Base-by-base conservation (phyloP, 331 rosid species). In the Malus hybrid region DNA sequence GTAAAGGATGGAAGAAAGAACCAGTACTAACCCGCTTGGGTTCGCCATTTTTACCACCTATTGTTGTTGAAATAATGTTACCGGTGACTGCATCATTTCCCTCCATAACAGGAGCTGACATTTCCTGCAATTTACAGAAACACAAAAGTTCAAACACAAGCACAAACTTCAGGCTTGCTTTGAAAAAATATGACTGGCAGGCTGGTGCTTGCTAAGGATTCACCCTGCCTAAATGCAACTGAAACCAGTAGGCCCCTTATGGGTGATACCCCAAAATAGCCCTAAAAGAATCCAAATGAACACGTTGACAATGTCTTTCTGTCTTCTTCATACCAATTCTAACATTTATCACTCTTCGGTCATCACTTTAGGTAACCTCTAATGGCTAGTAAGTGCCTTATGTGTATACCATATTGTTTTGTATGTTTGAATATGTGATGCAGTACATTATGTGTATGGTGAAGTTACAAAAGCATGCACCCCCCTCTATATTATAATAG, bases 1-100 rank as follows among this genome's bases (percentile, higher is more conserved):
- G 55, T 55, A 39, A 69, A 31, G 7, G 10, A 65, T 60, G 39
- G 70, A 70, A 67, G 39, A 75, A 62, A 71, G 65, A 71, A 34
- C 39, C 75, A 11, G 59, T 65, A 73, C 87, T 55, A 65, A 92
- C 99, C 91, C 73, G 87, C 82, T 94, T 94, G 55, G 97, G 97
- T 88, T 92, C 97, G n/a, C 95, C 97, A 82, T 94, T 92, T 86
- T 90, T 94, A 64, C 99, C 99, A 75, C 99, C 99, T 69, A 92
- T 90, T 29, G 96, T 94, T 32, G 97, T 92, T 60, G 99, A 92
- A 32, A 94, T 92, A 78, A 92, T 92, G 75, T 92, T 93, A 82
- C 99, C 97, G 29, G 97, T 90, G 76, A 90, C 90, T 71, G 83
- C 91, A 82, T 85, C 96, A 80, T 89, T 90, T 73, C 97, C 97